Percentiles rank a stretch among this genome's conserved stretches.
Evolutionary conservation across 352 stramenopile species (phyloP).

Genomic region (Aphanomyces cochlioides): DNA sequence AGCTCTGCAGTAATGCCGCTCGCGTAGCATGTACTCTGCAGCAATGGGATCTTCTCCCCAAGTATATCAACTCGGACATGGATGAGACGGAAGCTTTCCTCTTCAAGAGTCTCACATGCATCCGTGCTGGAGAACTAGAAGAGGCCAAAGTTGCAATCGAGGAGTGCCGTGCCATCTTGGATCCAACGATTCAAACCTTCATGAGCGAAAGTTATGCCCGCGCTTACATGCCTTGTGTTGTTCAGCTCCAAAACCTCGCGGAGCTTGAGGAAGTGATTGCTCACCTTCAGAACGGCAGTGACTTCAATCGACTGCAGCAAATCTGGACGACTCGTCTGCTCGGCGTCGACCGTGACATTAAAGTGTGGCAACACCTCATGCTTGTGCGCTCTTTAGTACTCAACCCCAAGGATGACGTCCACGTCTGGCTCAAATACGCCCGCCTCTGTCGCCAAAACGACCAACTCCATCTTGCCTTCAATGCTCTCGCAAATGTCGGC

Average conservation of each 20-base stretch:
- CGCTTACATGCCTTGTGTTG: slow-evolving; percentile 94
- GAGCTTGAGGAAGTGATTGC: slow-evolving; percentile 92
- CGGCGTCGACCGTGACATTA: slow-evolving; percentile 91
- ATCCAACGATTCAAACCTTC: slow-evolving; percentile 94
- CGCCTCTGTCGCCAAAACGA: slow-evolving; percentile 88
- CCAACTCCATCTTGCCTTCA: slow-evolving; percentile 81
- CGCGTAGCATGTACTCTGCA: slow-evolving; percentile 78
- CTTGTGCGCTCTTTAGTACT: slow-evolving; percentile 92
- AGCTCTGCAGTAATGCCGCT: slow-evolving; percentile 77
- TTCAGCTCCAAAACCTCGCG: slow-evolving; percentile 96
- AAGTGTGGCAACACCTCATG: slow-evolving; percentile 94
- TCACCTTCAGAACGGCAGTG: slow-evolving; percentile 54
- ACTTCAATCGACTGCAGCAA: slow-evolving; percentile 70
- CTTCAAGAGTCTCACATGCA: slow-evolving; percentile 90
- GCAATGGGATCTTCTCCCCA: slow-evolving; percentile 81
- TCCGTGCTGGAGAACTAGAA: slow-evolving; percentile 92
- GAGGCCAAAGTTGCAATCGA: slow-evolving; percentile 91
- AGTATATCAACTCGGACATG: slow-evolving; percentile 86
- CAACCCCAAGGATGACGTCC: slow-evolving; percentile 83
- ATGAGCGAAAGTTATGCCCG: slow-evolving; percentile 97
- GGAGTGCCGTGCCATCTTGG: slow-evolving; percentile 92
- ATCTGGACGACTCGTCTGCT: slow-evolving; percentile 88
- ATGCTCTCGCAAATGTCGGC: slow-evolving; percentile 74
- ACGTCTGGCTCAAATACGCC: slow-evolving; percentile 94
- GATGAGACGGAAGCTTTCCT: slow-evolving; percentile 78